Evolutionary conservation across 2,329 filamentous ascomycete species (phyloP).

Genomic region (Chalara sp.): DNA sequence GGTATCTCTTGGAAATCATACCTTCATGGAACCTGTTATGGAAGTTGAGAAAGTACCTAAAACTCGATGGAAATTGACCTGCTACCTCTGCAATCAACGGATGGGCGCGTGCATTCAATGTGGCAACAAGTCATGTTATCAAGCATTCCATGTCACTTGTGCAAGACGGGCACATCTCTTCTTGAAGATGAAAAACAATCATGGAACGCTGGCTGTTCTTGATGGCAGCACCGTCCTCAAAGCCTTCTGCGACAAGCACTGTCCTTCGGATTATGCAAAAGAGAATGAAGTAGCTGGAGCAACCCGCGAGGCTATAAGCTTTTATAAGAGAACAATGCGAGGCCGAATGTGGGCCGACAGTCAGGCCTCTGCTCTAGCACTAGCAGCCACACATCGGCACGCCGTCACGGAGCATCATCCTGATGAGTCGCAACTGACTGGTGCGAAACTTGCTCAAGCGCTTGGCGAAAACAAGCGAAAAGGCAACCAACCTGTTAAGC

Average conservation of each 20-base stretch:
- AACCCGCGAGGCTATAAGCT: constrained; percentile 76
- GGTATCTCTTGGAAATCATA: constrained; percentile 89
- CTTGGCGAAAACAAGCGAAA: constrained; percentile 70
- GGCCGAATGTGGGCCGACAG: constrained; percentile 89
- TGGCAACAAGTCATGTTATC: constrained; percentile 93
- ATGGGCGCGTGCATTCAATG: constrained; percentile 99
- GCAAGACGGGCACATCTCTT: constrained; percentile 82
- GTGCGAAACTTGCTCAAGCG: constrained; percentile 70
- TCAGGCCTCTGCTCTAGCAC: constrained; percentile 71
- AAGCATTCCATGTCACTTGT: constrained; percentile 96
- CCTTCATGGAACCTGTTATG: constrained; percentile 97
- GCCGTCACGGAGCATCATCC: constrained; percentile 61
- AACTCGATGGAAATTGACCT: constrained; percentile 85
- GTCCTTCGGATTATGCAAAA: constrained; percentile 78
- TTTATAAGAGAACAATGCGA: constrained; percentile 85
- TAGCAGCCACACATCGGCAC: constrained; percentile 66
- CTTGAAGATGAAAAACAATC: constrained; percentile 92
- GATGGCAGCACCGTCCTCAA: constrained; percentile 79
- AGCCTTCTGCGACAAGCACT: constrained; percentile 93
- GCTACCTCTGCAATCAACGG: constrained; percentile 93
- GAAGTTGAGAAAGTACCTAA: constrained; percentile 97
- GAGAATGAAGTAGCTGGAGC: constrained; percentile 79
- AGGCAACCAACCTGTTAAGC: constrained; percentile 58
- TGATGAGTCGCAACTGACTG: constrained; percentile 78
- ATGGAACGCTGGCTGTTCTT: constrained; percentile 69